Evolutionary conservation across 768 basidiomycete genomes (phyloP).

Genomic region (Mrakia gelida): DNA sequence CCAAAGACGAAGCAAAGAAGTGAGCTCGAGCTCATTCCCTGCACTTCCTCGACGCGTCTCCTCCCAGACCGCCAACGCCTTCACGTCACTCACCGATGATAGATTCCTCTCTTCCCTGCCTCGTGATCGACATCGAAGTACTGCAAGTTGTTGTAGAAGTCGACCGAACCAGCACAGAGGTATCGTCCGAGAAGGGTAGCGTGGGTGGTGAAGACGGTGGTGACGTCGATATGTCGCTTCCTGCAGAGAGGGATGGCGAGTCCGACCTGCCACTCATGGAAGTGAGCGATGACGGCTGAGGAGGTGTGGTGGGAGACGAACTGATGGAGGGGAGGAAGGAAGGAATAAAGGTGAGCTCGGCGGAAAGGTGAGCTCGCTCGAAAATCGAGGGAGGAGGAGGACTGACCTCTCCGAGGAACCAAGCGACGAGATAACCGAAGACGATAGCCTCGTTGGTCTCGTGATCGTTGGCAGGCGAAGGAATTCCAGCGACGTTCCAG

Average conservation of each 20-base stretch:
- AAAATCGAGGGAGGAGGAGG: neutral
- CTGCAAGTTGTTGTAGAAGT: conserved; percentile 99
- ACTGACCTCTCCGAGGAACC: conserved; percentile 97
- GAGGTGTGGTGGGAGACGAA: conserved; percentile 69
- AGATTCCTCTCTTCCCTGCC: conserved; percentile 97
- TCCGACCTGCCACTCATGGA: conserved; percentile 99
- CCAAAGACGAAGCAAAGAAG: neutral
- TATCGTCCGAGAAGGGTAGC: conserved; percentile 97
- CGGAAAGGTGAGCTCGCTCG: neutral
- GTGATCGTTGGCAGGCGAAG: conserved; percentile 89
- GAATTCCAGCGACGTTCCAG: conserved; percentile 97
- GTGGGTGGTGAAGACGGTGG: conserved; percentile 55
- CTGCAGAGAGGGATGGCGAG: conserved; percentile 84
- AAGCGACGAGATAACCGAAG: conserved; percentile 95
- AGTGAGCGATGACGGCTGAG: conserved; percentile 90
- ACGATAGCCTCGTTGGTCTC: conserved; percentile 98
- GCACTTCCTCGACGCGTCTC: neutral
- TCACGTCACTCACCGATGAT: conserved; percentile 57
- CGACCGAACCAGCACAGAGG: conserved; percentile 94
- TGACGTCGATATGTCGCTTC: conserved; percentile 95
- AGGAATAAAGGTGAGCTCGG: neutral
- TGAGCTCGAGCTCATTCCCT: conserved; percentile 12
- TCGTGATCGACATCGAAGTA: conserved; percentile 99
- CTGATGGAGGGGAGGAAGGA: conserved; percentile 48
- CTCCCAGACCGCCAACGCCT: neutral